Evolutionary conservation across 2,329 filamentous ascomycete species (phyloP).

Genomic region (Colletotrichum salicis): DNA sequence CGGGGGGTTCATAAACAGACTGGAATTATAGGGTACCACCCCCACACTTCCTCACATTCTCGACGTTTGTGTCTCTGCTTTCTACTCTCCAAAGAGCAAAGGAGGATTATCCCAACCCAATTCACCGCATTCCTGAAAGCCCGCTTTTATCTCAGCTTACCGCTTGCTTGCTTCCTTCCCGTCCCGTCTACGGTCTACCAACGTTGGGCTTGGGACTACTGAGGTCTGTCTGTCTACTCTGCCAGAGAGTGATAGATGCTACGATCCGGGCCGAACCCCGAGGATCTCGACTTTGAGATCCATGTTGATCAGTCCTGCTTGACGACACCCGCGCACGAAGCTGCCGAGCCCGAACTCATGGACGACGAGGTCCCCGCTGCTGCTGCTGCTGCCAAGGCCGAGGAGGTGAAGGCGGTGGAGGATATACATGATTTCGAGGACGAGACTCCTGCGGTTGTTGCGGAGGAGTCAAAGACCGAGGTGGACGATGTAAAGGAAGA

Average conservation of each 20-base stretch:
- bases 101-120: neutral
- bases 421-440: neutral
- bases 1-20: conserved; percentile 19
- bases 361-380: conserved; percentile 35
- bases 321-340: conserved; percentile 53
- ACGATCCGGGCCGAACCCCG: conserved; percentile 36
- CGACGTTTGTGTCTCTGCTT: neutral
- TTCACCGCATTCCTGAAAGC: conserved; percentile 3
- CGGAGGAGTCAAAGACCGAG: neutral
- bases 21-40: conserved; percentile 8
- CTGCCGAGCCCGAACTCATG: conserved; percentile 18
- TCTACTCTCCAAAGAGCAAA: neutral
- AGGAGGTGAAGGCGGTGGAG: conserved; percentile 34
- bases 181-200: neutral
- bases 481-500: neutral
- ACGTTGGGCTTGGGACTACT: no score
- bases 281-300: conserved; percentile 58
- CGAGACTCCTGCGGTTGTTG: neutral
- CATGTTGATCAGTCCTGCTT: conserved; percentile 59
- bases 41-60: neutral
- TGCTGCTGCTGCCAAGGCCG: conserved; percentile 25
- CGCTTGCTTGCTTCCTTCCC: neutral
- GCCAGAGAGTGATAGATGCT: conserved; percentile 10
- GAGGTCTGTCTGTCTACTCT: neutral
- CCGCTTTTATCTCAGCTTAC: conserved; percentile 18